Conservation (phyloP, 225 moss, liverwort and hornwort species). For the Ulota crispa region DNA sequence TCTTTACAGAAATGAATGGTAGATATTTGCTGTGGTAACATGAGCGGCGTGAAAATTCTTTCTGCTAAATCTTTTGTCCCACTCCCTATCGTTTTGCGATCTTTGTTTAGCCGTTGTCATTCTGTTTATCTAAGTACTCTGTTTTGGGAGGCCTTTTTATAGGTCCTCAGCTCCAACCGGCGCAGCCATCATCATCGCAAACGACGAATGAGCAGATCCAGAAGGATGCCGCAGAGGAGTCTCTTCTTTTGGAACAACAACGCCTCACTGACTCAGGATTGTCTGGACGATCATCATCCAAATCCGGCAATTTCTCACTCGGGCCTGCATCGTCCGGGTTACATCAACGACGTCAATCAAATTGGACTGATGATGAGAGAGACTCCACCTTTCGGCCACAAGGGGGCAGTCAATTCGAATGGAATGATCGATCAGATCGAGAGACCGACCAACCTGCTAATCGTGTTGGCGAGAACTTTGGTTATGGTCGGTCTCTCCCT, state of each 20-base stretch:
- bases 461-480: conserved; percentile 66
- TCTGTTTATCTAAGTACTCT: conserved; percentile 21
- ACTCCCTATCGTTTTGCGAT: not conserved
- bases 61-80: not conserved
- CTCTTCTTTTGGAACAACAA: conserved; percentile 52
- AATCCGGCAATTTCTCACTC: conserved; percentile 46
- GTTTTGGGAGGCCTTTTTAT: conserved; percentile 13
- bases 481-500: conserved; percentile 63
- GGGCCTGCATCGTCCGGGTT: conserved; percentile 54
- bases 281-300: conserved; percentile 34
- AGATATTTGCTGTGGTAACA: not conserved
- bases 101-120: not conserved
- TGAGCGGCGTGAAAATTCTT: not conserved
- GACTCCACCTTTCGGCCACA: conserved; percentile 82
- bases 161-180: conserved; percentile 83
- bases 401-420: conserved; percentile 63
- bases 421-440: conserved; percentile 69
- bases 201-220: conserved; percentile 53
- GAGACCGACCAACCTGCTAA: conserved; percentile 63
- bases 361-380: conserved; percentile 99
- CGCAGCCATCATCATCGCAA: conserved; percentile 65
- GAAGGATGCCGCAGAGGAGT: conserved; percentile 40
- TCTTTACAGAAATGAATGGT: not conserved
- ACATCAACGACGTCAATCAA: conserved; percentile 74
- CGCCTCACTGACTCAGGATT: conserved; percentile 31